These are phyloP conservation scores for Alternaria alternata DNA, from an alignment of 2,329 filamentous ascomycete species.

Conservation along the genomic window DNA sequence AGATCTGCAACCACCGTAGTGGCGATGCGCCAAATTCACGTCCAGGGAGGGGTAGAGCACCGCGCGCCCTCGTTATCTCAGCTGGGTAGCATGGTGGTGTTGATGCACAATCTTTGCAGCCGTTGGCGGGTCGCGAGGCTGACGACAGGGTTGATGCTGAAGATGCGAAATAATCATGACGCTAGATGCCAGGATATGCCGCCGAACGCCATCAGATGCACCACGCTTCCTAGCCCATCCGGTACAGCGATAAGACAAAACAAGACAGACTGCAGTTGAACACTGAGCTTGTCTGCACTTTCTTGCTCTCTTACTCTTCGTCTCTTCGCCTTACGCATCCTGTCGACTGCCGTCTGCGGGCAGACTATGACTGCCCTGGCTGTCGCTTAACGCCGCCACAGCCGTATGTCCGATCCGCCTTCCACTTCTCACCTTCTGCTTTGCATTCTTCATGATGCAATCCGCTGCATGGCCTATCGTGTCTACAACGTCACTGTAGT, in stretches of 20 bases:
- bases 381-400: conserved; percentile 7
- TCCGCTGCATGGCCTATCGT: not conserved
- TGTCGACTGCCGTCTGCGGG: not conserved
- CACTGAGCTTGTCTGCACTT: not conserved
- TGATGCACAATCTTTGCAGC: conserved; percentile 2
- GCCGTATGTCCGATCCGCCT: not conserved
- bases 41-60: conserved; percentile 1
- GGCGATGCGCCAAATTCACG: not conserved
- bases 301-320: not conserved
- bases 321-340: not conserved
- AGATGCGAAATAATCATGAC: conserved; percentile 5
- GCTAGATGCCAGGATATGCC: not conserved
- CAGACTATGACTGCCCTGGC: not conserved
- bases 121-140: conserved; percentile 8
- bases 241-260: not conserved
- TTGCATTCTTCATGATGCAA: not conserved
- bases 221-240: not conserved
- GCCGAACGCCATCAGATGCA: not conserved
- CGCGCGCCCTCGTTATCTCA: not conserved
- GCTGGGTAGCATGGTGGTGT: not conserved
- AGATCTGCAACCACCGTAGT: conserved; percentile 5
- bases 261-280: not conserved
- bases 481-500: not conserved
- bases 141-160: conserved; percentile 13
- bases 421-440: not conserved